A percentile compares a stretch with the other conserved stretches of the same genome.
These are phyloP conservation scores for Saccharomyces mikatae DNA, from an alignment of 805 yeast species.

Conservation along the genomic window DNA sequence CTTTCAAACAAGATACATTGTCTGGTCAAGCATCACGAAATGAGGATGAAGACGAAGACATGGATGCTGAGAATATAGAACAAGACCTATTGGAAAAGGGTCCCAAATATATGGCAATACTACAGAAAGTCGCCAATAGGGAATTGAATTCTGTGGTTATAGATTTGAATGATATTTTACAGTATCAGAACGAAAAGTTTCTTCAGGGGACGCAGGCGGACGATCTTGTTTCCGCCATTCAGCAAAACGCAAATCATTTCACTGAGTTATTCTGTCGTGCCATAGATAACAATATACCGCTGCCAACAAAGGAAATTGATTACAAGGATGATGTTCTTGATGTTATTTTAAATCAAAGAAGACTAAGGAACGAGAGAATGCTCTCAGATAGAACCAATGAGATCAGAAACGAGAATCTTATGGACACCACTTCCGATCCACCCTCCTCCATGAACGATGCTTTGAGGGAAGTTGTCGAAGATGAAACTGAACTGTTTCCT, in stretches of 20 bases:
- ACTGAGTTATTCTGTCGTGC: constrained; percentile 66
- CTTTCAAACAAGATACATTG: constrained; percentile 42
- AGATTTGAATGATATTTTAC: constrained; percentile 77
- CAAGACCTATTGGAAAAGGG: constrained; percentile 34
- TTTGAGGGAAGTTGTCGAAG: constrained; percentile 29
- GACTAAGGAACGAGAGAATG: constrained; percentile 67
- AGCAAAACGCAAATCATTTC: constrained; percentile 70
- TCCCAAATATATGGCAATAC: constrained; percentile 65
- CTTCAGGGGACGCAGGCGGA: constrained; percentile 18
- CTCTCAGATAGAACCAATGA: constrained; percentile 63
- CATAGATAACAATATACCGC: constrained; percentile 76
- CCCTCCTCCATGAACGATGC: constrained; percentile 23
- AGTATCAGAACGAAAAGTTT: constrained; percentile 48
- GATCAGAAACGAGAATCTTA: constrained; percentile 35
- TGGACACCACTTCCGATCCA: constrained; percentile 20
- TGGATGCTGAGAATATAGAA: constrained; percentile 18
- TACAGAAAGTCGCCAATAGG: constrained; percentile 81
- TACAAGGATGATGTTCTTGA: constrained; percentile 88
- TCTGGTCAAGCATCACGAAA: constrained; percentile 5
- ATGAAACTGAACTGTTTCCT: constrained; percentile 60
- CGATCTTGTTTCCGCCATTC: constrained; percentile 35
- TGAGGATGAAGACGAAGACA: constrained; percentile 17
- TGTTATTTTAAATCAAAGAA: constrained; percentile 85
- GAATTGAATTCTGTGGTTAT: constrained; percentile 58
- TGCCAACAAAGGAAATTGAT: constrained; percentile 68